A percentile compares a stretch with the other conserved stretches of the same genome.
Conservation (phyloP, 192 early-diverging fungal genomes). For the Podila horticola region DNA sequence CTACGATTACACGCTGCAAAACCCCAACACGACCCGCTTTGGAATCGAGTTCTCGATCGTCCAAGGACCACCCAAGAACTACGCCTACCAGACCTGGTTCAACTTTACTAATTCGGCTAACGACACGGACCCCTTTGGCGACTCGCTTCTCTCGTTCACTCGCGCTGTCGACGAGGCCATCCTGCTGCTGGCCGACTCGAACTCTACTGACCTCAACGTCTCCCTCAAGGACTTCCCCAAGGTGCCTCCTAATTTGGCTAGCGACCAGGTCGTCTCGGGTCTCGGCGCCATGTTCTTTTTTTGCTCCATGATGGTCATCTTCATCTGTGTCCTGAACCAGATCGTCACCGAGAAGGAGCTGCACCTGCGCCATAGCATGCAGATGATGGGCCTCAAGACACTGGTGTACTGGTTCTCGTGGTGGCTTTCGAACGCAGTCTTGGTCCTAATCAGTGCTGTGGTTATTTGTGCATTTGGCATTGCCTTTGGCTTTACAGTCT, state of each 20-base stretch:
- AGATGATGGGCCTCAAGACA: conserved; percentile 82
- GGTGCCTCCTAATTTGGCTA: conserved; percentile 60
- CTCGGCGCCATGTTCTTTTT: conserved; percentile 69
- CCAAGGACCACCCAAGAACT: conserved; percentile 57
- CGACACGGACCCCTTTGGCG: conserved; percentile 69
- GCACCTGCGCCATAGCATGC: conserved; percentile 75
- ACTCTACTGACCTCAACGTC: conserved; percentile 52
- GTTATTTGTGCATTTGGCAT: conserved; percentile 68
- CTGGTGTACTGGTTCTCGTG: conserved; percentile 75
- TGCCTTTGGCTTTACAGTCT: conserved; percentile 69
- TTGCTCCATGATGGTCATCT: conserved; percentile 66
- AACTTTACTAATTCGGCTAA: conserved; percentile 71
- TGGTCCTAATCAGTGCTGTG: conserved; percentile 67
- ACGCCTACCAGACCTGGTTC: conserved; percentile 82
- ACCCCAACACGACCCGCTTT: conserved; percentile 76
- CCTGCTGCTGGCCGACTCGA: conserved; percentile 18
- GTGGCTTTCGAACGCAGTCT: conserved; percentile 65
- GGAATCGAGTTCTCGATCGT: conserved; percentile 61
- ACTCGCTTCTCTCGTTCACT: conserved; percentile 65
- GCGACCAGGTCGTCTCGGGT: conserved; percentile 68
- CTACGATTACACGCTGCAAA: conserved; percentile 72
- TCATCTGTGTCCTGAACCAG: conserved; percentile 68
- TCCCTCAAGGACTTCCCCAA: conserved; percentile 77
- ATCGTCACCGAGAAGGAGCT: conserved; percentile 81
- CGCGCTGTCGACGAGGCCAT: conserved; percentile 80